A percentile compares a stretch with the other conserved stretches of the same genome.
These are phyloP conservation scores for Vaucheria bursata DNA, from an alignment of 352 stramenopile species.

Conservation along the genomic window DNA sequence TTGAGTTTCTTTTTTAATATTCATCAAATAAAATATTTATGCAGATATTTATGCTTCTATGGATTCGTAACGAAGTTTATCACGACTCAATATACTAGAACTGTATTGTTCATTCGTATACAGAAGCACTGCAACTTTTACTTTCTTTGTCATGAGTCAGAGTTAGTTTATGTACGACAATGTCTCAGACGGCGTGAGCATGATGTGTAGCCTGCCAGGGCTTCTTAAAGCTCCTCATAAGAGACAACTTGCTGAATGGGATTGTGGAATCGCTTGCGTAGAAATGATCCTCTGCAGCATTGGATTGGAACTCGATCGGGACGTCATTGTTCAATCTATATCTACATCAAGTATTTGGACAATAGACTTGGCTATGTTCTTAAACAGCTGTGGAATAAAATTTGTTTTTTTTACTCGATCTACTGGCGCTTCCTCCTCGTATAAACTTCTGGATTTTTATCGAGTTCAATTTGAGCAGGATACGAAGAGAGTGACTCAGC, in stretches of 20 bases:
- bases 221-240: slow-evolving; percentile 21
- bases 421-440: slow-evolving; percentile 19
- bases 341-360: slow-evolving; percentile 40
- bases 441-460: slow-evolving; percentile 38
- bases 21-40: too few relatives aligned
- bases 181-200: too few relatives aligned
- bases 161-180: too few relatives aligned
- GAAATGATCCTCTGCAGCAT: slow-evolving; percentile 38
- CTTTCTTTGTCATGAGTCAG: too few relatives aligned
- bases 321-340: slow-evolving; percentile 21
- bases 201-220: too few relatives aligned
- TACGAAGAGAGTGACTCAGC: slow-evolving; percentile 13
- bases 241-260: slow-evolving; percentile 33
- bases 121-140: too few relatives aligned
- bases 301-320: slow-evolving; percentile 11
- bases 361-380: slow-evolving; percentile 40
- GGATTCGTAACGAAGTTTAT: too few relatives aligned
- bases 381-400: slow-evolving; percentile 23
- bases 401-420: slow-evolving; percentile 38
- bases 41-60: too few relatives aligned
- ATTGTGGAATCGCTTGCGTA: slow-evolving; percentile 42
- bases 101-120: too few relatives aligned
- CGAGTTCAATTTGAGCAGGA: slow-evolving; percentile 27
- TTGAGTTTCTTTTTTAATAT: too few relatives aligned
- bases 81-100: too few relatives aligned